These are phyloP conservation scores for Cercophora sp. DNA, from an alignment of 495 filamentous ascomycete species.

Conservation along the genomic window DNA sequence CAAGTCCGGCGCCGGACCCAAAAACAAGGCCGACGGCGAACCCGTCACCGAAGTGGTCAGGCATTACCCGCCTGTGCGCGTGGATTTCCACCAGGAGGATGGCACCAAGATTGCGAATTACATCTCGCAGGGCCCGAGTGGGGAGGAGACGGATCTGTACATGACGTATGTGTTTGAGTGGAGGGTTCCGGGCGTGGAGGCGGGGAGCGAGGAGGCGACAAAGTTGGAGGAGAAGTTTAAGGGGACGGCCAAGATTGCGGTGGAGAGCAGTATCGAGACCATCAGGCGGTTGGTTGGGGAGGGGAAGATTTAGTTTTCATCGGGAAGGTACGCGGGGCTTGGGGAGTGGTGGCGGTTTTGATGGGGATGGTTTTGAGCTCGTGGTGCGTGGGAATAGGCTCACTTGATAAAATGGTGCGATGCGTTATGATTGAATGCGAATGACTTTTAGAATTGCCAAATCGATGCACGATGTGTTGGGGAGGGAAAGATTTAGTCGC, in stretches of 20 bases:
- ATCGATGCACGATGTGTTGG: too few species aligned
- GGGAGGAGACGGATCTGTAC: conserved; percentile 23
- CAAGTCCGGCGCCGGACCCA: conserved; percentile 14
- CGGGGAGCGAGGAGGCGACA: conserved; percentile 27
- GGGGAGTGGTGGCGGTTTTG: too few species aligned
- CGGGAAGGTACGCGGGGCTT: too few species aligned
- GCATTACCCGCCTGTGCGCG: conserved; percentile 29
- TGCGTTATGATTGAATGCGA: too few species aligned
- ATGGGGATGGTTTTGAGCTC: too few species aligned
- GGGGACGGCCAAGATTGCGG: conserved; percentile 37
- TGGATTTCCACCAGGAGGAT: conserved; percentile 36
- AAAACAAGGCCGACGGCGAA: conserved; percentile 11
- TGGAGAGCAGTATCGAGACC: conserved; percentile 36
- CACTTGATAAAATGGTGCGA: too few species aligned
- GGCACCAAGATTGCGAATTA: conserved; percentile 36
- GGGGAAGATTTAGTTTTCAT: conserved; percentile 28
- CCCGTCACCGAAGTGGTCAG: conserved; percentile 25
- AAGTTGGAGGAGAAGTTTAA: conserved; percentile 27
- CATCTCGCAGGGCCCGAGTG: conserved; percentile 26
- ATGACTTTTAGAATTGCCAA: too few species aligned
- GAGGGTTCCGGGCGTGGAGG: conserved; percentile 26
- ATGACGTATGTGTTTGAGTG: conserved; percentile 43
- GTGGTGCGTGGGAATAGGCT: too few species aligned
- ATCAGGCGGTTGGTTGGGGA: conserved; percentile 31
- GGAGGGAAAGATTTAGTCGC: too few species aligned